phyloP scores from a whole-genome alignment of 805 yeast species.

The Kuraishia capsulata region DNA sequence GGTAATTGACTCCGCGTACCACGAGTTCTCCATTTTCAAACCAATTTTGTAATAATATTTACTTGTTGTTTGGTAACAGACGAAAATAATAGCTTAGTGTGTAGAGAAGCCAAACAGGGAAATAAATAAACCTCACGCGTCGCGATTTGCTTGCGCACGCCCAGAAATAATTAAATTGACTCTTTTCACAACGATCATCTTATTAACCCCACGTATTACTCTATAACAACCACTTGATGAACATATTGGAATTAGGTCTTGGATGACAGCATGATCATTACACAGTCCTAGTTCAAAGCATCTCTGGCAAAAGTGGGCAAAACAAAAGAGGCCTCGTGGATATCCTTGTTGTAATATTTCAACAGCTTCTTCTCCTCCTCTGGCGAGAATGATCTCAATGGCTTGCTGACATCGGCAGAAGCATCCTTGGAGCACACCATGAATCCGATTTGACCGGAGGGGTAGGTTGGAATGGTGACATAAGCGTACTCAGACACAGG shows the following conservation, averaged over 20 bases:
- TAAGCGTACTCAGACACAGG: slow-evolving; percentile 57
- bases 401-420: slow-evolving; percentile 33
- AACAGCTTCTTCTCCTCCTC: slow-evolving; percentile 40
- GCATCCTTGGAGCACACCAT: slow-evolving; percentile 60
- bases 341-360: slow-evolving; percentile 54
- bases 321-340: slow-evolving; percentile 68
- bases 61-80: too few species aligned
- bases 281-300: slow-evolving; percentile 11
- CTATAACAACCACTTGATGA: neutral
- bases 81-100: too few species aligned
- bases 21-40: too few species aligned
- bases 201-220: neutral
- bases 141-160: too few species aligned
- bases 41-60: too few species aligned
- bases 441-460: slow-evolving; percentile 82
- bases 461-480: slow-evolving; percentile 80
- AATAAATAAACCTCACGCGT: too few species aligned
- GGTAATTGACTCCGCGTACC: neutral
- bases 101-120: neutral
- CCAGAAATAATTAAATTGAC: too few species aligned
- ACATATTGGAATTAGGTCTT: neutral
- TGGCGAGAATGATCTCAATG: slow-evolving; percentile 35
- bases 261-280: neutral
- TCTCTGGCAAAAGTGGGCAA: slow-evolving; percentile 72
- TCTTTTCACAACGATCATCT: too few species aligned